phyloP scores from a whole-genome alignment of 1,284 basidiomycete genomes.

The Wallemia ichthyophaga region DNA sequence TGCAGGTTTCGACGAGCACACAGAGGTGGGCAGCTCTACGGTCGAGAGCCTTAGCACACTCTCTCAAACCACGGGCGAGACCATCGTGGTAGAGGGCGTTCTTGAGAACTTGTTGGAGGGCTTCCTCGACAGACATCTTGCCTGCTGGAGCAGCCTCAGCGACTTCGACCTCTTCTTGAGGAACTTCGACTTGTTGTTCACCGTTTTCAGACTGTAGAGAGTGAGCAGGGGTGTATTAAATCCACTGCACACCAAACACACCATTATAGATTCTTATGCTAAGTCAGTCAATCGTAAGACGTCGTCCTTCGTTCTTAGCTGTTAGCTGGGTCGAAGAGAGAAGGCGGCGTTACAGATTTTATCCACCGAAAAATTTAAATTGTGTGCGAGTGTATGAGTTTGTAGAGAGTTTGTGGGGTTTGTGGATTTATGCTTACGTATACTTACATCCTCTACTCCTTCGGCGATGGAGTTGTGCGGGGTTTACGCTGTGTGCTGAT shows the following conservation, averaged over 20 bases:
- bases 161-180: conserved; percentile 25
- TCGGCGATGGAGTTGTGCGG: no score
- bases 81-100: conserved; percentile 92
- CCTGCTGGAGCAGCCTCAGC: conserved; percentile 76
- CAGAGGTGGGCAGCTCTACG: conserved; percentile 95
- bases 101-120: conserved; percentile 82
- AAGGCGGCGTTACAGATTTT: not conserved
- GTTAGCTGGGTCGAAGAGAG: not conserved
- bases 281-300: not conserved
- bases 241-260: not conserved
- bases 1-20: conserved; percentile 96
- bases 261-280: conserved; percentile 1
- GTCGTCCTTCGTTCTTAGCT: conserved; percentile 1
- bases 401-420: no score
- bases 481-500: no score
- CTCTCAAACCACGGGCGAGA: conserved; percentile 87
- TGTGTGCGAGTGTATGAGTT: no score
- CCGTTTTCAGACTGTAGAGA: conserved; percentile 49
- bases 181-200: conserved; percentile 45
- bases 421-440: no score
- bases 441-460: no score
- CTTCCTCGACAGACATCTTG: conserved; percentile 87
- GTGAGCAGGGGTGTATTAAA: not conserved
- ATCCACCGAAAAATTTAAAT: not conserved
- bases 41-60: conserved; percentile 93